These are phyloP conservation scores for Glomus cerebriforme DNA, from an alignment of 192 early-diverging fungal species.

Conservation along the genomic window DNA sequence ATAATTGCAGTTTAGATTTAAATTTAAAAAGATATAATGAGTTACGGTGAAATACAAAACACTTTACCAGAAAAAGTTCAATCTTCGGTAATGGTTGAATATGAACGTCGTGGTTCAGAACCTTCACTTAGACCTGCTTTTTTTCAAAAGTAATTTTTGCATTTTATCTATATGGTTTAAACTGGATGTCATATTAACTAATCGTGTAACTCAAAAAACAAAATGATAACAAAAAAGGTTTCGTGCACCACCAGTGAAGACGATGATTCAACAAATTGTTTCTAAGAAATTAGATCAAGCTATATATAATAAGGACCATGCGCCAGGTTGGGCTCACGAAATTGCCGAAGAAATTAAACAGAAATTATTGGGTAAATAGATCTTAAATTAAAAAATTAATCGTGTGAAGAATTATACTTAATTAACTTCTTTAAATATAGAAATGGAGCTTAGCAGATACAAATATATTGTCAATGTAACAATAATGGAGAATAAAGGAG, in stretches of 20 bases:
- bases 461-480: slow-evolving; percentile 34
- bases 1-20: too few species aligned
- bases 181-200: background rate
- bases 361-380: slow-evolving; percentile 15
- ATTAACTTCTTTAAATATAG: background rate
- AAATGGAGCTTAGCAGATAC: slow-evolving; percentile 26
- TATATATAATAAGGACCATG: slow-evolving; percentile 35
- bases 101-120: too few species aligned
- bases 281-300: slow-evolving; percentile 22
- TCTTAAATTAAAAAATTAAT: background rate
- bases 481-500: slow-evolving; percentile 30
- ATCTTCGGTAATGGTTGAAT: too few species aligned
- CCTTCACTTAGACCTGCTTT: too few species aligned
- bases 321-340: slow-evolving; percentile 29
- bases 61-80: too few species aligned
- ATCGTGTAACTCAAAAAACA: background rate
- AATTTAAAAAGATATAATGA: too few species aligned
- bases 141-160: background rate
- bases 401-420: background rate
- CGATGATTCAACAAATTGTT: slow-evolving; percentile 23
- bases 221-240: slow-evolving; percentile 15
- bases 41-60: too few species aligned
- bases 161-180: background rate
- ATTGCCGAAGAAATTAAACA: slow-evolving; percentile 30
- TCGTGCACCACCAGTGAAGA: background rate